Conservation (phyloP, 306 rosid species). For the Gleditsia sinensis region DNA sequence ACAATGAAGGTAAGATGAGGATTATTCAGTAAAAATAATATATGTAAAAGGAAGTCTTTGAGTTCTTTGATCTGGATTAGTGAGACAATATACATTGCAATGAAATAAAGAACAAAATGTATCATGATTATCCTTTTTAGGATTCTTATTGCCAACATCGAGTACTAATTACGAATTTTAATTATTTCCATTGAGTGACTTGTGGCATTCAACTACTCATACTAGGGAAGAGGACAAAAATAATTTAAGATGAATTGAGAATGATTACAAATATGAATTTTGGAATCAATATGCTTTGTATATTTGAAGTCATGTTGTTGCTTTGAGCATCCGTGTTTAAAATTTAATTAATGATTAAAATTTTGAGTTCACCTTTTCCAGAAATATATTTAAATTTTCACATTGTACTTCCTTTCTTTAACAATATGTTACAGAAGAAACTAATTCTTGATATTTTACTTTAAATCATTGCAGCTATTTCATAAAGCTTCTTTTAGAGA, state of each 20-base stretch:
- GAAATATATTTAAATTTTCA: background rate
- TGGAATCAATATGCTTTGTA: background rate
- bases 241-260: background rate
- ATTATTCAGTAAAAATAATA: background rate
- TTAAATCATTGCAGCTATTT: conserved; percentile 70
- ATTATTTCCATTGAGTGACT: background rate
- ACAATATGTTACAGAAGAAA: conserved; percentile 18
- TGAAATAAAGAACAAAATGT: background rate
- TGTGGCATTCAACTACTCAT: background rate
- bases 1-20: background rate
- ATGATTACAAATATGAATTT: background rate
- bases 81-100: background rate
- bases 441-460: conserved; percentile 28
- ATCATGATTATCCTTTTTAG: background rate
- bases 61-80: background rate
- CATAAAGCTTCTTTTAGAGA: conserved; percentile 92
- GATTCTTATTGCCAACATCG: background rate
- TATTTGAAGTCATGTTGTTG: background rate
- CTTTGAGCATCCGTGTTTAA: background rate
- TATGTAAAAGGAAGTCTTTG: background rate
- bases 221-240: background rate
- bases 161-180: background rate
- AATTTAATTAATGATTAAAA: background rate
- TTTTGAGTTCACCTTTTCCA: background rate
- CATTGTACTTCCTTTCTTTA: background rate